Evolutionary conservation across 345 rosid genomes (phyloP).

Genomic region (Erysimum cheiranthoides): DNA sequence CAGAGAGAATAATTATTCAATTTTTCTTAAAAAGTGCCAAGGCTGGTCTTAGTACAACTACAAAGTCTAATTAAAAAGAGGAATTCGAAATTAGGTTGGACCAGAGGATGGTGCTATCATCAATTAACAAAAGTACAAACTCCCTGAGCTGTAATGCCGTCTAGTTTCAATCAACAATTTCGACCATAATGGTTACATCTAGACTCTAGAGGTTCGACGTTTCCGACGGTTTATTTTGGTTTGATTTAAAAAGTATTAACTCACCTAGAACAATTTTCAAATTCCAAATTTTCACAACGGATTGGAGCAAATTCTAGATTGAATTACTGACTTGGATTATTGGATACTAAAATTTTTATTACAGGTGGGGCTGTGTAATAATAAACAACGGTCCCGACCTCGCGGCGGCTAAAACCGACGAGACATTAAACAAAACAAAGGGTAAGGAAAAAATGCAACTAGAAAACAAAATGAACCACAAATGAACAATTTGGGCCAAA

Average conservation of each 20-base stretch:
- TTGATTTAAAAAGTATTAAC: too few relatives aligned
- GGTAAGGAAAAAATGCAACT: conserved; percentile 14
- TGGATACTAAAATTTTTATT: too few relatives aligned
- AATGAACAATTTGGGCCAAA: conserved; percentile 38
- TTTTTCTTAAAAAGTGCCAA: not conserved
- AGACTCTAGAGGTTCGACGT: not conserved
- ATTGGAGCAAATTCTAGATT: not conserved
- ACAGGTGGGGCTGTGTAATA: conserved; percentile 18
- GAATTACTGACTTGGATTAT: too few relatives aligned
- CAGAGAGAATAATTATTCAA: conserved; percentile 3
- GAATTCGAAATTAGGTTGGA: conserved; percentile 16
- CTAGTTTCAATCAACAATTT: conserved; percentile 29
- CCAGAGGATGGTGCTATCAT: conserved; percentile 33
- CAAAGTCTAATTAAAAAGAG: not conserved
- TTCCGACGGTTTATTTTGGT: too few relatives aligned
- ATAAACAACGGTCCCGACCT: conserved; percentile 23
- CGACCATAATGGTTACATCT: not conserved
- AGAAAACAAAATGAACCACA: conserved; percentile 25
- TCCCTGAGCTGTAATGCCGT: conserved; percentile 37
- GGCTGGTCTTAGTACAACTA: not conserved
- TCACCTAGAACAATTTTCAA: not conserved
- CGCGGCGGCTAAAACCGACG: conserved; percentile 26
- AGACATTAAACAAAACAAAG: not conserved
- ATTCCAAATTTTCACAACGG: not conserved
- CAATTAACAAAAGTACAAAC: conserved; percentile 31